Percentiles rank a stretch among this genome's conserved stretches.
Conservation (phyloP, 495 filamentous ascomycete species). For the Penicillium tannophilum region DNA sequence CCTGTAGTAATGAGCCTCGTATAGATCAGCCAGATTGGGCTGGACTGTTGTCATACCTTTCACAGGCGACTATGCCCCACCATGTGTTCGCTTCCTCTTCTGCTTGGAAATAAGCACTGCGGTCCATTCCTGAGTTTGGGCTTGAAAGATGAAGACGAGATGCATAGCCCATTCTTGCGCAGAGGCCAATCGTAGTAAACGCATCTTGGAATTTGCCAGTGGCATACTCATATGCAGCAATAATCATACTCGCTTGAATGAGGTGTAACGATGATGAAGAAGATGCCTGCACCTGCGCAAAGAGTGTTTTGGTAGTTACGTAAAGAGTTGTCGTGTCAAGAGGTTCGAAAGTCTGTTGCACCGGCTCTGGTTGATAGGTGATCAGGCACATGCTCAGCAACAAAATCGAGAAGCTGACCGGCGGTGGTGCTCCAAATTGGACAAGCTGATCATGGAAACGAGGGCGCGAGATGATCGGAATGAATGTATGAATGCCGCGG, state of each 20-base stretch:
- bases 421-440: constrained; percentile 9
- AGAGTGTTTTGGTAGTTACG: constrained; percentile 35
- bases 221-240: constrained; percentile 35
- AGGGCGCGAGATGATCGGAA: constrained; percentile 39
- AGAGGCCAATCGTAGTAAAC: constrained; percentile 33
- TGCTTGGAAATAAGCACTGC: constrained; percentile 3
- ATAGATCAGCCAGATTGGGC: background rate
- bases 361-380: constrained; percentile 18
- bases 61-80: constrained; percentile 28
- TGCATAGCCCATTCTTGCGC: constrained; percentile 31
- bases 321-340: constrained; percentile 31
- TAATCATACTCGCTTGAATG: constrained; percentile 38
- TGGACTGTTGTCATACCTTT: constrained; percentile 1
- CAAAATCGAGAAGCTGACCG: constrained; percentile 34
- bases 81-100: constrained; percentile 37
- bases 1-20: background rate
- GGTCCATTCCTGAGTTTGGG: constrained; percentile 3
- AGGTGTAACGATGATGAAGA: constrained; percentile 31
- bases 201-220: constrained; percentile 30
- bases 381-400: constrained; percentile 31
- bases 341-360: background rate
- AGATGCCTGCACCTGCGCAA: constrained; percentile 36
- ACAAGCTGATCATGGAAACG: constrained; percentile 27
- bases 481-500: constrained; percentile 32
- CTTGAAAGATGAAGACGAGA: constrained; percentile 17